Evolutionary conservation across 108 stramenopile genomes (phyloP), one percentile per base, ranked within the genome.

Genomic region (Stephanodiscus triporus): DNA sequence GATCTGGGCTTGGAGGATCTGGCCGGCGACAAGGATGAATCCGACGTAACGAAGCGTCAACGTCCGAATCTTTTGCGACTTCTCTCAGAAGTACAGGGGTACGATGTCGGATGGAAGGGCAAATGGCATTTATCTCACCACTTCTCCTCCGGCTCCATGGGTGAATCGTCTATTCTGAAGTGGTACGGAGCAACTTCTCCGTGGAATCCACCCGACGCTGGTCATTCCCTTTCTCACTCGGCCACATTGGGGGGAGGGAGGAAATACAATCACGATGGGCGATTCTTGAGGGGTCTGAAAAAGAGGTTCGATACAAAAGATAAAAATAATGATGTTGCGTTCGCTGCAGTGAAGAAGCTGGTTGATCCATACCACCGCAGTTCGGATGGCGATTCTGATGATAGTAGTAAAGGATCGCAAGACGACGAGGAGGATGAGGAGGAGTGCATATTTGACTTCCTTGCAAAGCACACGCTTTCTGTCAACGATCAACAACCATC

Each of bases 201-300:
- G 50, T 88, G 87, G 87, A 70, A 81, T 65, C 85, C 87, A 3
- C 87, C 87, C n/a, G 87, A 88, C 68, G 85, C 85, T 14, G 87
- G 87, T n/a, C 83, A 85, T 63, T 84, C 83, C 49, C 63, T 88
- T 32, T 59, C 66, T 7, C 34, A 73, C 10, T 54, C 82, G 22
- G 71, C 76, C 13, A 84, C 87, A 8, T 54, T 87, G 36, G 86
- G 86, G 29, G 86, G 84, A 23, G 86, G 77, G 51, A 32, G 83
- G 53, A 76, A 73, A 30, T 82, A 70, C 29, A 76, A 88, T 55
- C 82, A 88, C 55, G 87, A 88, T 72, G 82, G 82, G 10, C 54
- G 86, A 55, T 87, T 81, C 47, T 65, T 87, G 50, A 59, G 76
- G 57, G 76, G 76, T 34, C 26, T 10, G n/a, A 47, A 77, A 24